A percentile compares a stretch with the other conserved stretches of the same genome.
Evolutionary conservation across 73 alveolate species (phyloP).

Genomic region (Paramecium pentaurelia): DNA sequence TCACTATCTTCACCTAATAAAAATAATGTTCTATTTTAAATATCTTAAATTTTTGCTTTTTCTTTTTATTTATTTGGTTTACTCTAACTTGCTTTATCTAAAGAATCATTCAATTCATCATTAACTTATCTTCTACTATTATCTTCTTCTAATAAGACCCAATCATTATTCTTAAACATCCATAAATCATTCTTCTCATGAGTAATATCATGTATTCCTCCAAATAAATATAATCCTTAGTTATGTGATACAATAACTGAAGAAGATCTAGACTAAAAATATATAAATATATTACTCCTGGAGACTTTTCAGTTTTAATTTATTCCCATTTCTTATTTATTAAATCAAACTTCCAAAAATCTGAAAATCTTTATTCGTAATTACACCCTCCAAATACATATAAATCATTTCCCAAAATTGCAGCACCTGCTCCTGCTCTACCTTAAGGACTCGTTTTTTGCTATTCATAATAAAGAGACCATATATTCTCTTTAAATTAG

Average conservation of each 20-base stretch:
- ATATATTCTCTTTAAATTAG: not conserved
- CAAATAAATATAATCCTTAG: conserved; percentile 6
- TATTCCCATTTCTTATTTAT: conserved; percentile 38
- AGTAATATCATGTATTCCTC: conserved; percentile 49
- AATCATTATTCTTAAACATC: conserved; percentile 19
- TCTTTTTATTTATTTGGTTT: not conserved
- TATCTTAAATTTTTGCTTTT: not conserved
- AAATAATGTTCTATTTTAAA: not conserved
- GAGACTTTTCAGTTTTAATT: conserved; percentile 25
- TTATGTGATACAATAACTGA: not conserved
- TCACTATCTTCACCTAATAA: not conserved
- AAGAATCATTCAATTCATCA: conserved; percentile 34
- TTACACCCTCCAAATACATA: conserved; percentile 67
- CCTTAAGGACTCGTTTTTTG: not conserved
- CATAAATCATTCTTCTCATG: conserved; percentile 51
- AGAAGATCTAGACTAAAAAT: not conserved
- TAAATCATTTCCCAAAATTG: conserved; percentile 12
- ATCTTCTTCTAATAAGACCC: conserved; percentile 21
- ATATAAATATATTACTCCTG: not conserved
- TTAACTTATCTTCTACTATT: not conserved
- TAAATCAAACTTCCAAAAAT: conserved; percentile 62
- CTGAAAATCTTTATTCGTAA: conserved; percentile 46
- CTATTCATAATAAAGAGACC: not conserved
- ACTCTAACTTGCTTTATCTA: conserved; percentile 41
- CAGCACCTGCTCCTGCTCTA: conserved; percentile 41